phyloP scores from a whole-genome alignment of 2,329 filamentous ascomycete genomes.

The Ophiosphaerella narmari region DNA sequence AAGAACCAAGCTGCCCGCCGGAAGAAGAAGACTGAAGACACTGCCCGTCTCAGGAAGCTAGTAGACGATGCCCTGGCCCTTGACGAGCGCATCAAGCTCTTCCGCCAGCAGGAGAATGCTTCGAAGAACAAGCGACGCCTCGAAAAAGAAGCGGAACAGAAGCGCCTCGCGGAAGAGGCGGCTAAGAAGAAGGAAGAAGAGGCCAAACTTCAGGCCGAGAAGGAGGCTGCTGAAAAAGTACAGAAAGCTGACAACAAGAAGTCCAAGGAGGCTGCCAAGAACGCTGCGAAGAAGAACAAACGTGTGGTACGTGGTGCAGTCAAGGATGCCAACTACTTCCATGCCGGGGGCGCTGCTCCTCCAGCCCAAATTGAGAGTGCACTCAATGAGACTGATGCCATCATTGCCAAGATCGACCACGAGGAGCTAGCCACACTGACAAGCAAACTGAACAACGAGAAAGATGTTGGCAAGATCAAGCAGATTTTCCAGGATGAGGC shows the following conservation, averaged over 20 bases:
- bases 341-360: constrained; percentile 67
- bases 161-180: constrained; percentile 84
- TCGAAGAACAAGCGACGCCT: constrained; percentile 94
- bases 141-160: constrained; percentile 90
- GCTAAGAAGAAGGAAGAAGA: constrained; percentile 82
- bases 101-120: constrained; percentile 88
- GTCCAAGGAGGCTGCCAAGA: constrained; percentile 98
- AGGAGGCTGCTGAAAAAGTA: constrained; percentile 83
- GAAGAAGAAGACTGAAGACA: constrained; percentile 99
- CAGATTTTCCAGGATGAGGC: constrained; percentile 77
- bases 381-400: constrained; percentile 80
- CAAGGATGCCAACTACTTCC: constrained; percentile 99
- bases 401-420: constrained; percentile 86
- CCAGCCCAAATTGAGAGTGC: constrained; percentile 79
- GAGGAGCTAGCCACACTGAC: constrained; percentile 89
- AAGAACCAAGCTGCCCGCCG: constrained; percentile 98
- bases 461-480: constrained; percentile 84
- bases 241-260: constrained; percentile 88
- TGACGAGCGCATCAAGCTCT: constrained; percentile 97
- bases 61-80: constrained; percentile 83
- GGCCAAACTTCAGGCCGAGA: constrained; percentile 77
- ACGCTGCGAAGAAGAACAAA: constrained; percentile 99
- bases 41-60: constrained; percentile 82
- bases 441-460: constrained; percentile 75
- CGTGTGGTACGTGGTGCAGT: constrained; percentile 90